Evolutionary conservation across 140 eudicot genomes (phyloP), one percentile per base, ranked within the genome.

Genomic region (Bidens hawaiensis): DNA sequence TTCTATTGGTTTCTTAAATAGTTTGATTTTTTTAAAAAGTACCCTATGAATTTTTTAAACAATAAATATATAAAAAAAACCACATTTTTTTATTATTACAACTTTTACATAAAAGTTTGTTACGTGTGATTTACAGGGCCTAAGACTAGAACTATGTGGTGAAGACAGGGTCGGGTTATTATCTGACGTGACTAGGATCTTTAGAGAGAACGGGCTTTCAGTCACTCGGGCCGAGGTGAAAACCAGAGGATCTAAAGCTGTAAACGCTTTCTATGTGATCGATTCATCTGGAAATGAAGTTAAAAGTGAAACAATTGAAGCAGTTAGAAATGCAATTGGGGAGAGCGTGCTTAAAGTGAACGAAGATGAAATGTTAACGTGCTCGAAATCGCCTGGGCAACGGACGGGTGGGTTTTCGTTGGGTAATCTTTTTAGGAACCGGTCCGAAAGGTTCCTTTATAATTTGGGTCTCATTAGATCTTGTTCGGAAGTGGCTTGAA

Each of bases 201-300:
- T 90, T 72, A 85, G 97, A 0, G 95, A 90, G 75, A 90, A 86
- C 24, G 81, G 95, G 83, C 82, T 90, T 16, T 75, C 87, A n/a
- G 97, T 90, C 36, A 76, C 87, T 14, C 79, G 93, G 53, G 97
- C 97, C 0, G 94, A 86, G 58, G 97, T 86, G 36, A 45, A 87
- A 24, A 90, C 97, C 4, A 74, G 90, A 62, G 80, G 64, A 7
- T 85, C 82, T 33, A 86, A 79, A 54, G 97, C 94, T 3, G 82
- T 86, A 2, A 90, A 90, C 48, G 70, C 71, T 4, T 88, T 88
- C 74, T 84, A 88, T 22, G 96, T 88, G 46, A 77, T 69, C 0
- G 94, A 84, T 79, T 76, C 87, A 45, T 88, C 89, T 0, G 94
- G 94, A 6, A 7, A 43, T 67, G 51, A 60, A 21, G 94, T 88